phyloP scores from a whole-genome alignment of 441 rosid genomes.

The Adansonia gregorii region DNA sequence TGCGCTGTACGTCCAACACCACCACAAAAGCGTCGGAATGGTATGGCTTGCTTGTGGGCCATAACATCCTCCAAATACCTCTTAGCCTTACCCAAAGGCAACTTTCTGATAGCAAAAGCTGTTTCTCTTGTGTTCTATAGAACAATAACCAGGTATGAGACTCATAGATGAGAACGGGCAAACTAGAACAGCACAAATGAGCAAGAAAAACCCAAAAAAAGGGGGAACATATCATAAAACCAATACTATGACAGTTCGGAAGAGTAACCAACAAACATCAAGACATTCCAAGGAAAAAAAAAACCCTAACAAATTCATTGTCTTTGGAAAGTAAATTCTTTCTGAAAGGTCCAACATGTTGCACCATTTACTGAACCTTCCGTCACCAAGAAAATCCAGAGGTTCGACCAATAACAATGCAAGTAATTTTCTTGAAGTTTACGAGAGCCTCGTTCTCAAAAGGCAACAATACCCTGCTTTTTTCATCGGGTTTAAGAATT shows the following conservation, averaged over 20 bases:
- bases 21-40: slow-evolving; percentile 89
- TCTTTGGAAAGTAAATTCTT: neutral
- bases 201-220: neutral
- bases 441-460: slow-evolving; percentile 45
- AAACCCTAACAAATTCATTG: neutral
- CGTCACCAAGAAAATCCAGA: slow-evolving; percentile 38
- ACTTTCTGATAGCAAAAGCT: slow-evolving; percentile 71
- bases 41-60: slow-evolving; percentile 95
- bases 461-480: slow-evolving; percentile 60
- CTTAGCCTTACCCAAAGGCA: slow-evolving; percentile 84
- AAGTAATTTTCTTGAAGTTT: slow-evolving; percentile 47
- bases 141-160: neutral
- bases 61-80: slow-evolving; percentile 95
- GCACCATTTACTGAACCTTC: slow-evolving; percentile 64
- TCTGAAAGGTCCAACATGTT: slow-evolving; percentile 27
- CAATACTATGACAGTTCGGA: neutral
- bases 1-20: slow-evolving; percentile 98
- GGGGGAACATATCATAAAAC: neutral
- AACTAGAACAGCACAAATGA: neutral
- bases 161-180: neutral
- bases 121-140: slow-evolving; percentile 89
- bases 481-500: slow-evolving; percentile 31
- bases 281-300: neutral
- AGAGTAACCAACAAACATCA: neutral
- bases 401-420: slow-evolving; percentile 74